Evolutionary conservation across 2,329 filamentous ascomycete genomes (phyloP).

Genomic region (Hymenoscyphus linearis): DNA sequence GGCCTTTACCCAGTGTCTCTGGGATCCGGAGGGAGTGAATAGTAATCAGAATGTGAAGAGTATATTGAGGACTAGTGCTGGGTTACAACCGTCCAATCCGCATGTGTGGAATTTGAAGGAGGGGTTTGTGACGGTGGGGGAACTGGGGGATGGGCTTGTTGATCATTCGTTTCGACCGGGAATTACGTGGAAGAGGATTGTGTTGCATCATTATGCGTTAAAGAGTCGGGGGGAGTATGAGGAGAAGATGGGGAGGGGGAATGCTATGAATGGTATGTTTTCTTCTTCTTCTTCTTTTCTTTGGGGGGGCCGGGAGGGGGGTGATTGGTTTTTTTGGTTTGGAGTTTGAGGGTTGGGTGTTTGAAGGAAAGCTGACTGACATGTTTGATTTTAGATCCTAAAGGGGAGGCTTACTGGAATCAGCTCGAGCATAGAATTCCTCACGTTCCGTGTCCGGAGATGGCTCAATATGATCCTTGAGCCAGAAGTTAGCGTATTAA

Average conservation of each 20-base stretch:
- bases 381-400: conserved; percentile 11
- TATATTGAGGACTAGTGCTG: conserved; percentile 28
- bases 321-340: neutral
- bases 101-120: conserved; percentile 23
- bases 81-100: conserved; percentile 15
- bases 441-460: conserved; percentile 25
- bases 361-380: neutral
- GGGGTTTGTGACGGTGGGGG: conserved; percentile 24
- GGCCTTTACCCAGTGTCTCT: conserved; percentile 30
- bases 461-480: conserved; percentile 26
- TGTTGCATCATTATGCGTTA: conserved; percentile 33
- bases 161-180: conserved; percentile 22
- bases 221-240: conserved; percentile 33
- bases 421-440: conserved; percentile 24
- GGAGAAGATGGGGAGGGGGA: conserved; percentile 27
- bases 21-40: conserved; percentile 22
- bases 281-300: neutral
- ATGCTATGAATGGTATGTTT: conserved; percentile 22
- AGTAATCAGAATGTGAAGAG: conserved; percentile 31
- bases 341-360: neutral
- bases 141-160: conserved; percentile 22
- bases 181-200: conserved; percentile 29
- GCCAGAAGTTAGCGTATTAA: too few species aligned
- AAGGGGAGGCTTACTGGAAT: conserved; percentile 28
- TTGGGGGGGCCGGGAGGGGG: neutral